phyloP scores from a whole-genome alignment of 2,329 filamentous ascomycete species.

The Calonectria pteridis region DNA sequence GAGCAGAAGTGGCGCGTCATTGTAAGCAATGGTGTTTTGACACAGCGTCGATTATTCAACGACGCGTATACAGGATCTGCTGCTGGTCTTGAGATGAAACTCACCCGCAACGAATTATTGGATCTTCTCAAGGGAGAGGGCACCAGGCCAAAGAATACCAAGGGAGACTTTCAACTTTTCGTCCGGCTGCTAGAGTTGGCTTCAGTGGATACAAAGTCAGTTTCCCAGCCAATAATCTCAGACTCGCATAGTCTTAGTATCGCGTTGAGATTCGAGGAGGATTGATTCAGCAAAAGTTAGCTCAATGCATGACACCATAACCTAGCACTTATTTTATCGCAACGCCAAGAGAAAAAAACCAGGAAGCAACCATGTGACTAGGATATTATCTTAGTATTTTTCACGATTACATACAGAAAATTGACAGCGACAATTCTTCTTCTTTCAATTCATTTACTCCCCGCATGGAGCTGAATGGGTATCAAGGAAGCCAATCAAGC shows the following conservation, averaged over 20 bases:
- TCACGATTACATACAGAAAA: neutral
- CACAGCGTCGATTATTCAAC: neutral
- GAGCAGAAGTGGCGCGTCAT: conserved; percentile 13
- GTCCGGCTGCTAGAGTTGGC: neutral
- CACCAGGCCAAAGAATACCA: neutral
- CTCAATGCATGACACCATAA: neutral
- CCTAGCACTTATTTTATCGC: neutral
- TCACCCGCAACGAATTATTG: conserved; percentile 4
- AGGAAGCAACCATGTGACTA: neutral
- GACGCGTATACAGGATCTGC: neutral
- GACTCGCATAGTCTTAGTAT: neutral
- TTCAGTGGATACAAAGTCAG: neutral
- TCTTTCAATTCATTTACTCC: neutral
- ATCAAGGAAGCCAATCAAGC: neutral
- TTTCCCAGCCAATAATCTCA: neutral
- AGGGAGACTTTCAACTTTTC: neutral
- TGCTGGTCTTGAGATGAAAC: neutral
- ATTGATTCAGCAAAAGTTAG: neutral
- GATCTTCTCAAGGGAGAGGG: conserved; percentile 1
- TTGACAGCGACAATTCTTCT: neutral
- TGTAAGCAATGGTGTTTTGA: conserved; percentile 14
- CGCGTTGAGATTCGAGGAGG: neutral
- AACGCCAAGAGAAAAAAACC: neutral
- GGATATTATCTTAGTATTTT: neutral
- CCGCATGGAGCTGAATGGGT: neutral